These are phyloP conservation scores for Papiliotrema terrestris DNA, from an alignment of 1,284 basidiomycete genomes.

Conservation along the genomic window DNA sequence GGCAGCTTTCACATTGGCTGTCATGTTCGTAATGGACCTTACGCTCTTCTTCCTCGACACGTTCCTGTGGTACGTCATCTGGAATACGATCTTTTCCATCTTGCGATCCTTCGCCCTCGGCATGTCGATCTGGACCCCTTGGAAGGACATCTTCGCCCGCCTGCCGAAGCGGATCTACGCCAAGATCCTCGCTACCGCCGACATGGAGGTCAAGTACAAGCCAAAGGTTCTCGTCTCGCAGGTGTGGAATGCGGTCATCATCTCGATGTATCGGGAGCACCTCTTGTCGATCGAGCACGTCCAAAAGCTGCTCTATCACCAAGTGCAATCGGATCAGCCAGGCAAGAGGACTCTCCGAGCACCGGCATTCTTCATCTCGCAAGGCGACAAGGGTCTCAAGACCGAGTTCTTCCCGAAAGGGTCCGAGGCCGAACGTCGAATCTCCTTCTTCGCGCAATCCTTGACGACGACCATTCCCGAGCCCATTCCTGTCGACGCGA, in stretches of 20 bases:
- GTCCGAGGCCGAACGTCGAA: slow-evolving; percentile 87
- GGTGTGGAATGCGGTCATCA: slow-evolving; percentile 97
- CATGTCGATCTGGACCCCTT: slow-evolving; percentile 93
- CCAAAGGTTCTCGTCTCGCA: slow-evolving; percentile 96
- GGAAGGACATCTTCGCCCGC: slow-evolving; percentile 89
- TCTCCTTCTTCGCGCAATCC: slow-evolving; percentile 95
- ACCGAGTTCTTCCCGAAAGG: slow-evolving; percentile 90
- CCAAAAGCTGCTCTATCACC: slow-evolving; percentile 89
- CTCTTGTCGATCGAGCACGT: slow-evolving; percentile 93
- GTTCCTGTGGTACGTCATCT: slow-evolving; percentile 90
- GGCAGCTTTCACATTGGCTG: slow-evolving; percentile 82
- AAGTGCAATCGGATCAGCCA: slow-evolving; percentile 76
- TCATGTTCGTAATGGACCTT: slow-evolving; percentile 96
- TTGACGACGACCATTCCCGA: slow-evolving; percentile 85
- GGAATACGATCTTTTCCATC: slow-evolving; percentile 93
- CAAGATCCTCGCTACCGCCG: slow-evolving; percentile 81
- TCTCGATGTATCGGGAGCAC: slow-evolving; percentile 98
- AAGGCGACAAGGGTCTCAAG: slow-evolving; percentile 75
- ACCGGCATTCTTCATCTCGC: slow-evolving; percentile 91
- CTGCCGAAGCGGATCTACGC: slow-evolving; percentile 92
- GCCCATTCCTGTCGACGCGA: slow-evolving; percentile 85
- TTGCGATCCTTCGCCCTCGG: slow-evolving; percentile 84
- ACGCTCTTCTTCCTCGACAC: slow-evolving; percentile 95
- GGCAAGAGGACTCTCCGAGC: slow-evolving; percentile 84
- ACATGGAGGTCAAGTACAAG: slow-evolving; percentile 96